Conservation (phyloP, 805 yeast species). For the Cyberlindnera galapagoensis region DNA sequence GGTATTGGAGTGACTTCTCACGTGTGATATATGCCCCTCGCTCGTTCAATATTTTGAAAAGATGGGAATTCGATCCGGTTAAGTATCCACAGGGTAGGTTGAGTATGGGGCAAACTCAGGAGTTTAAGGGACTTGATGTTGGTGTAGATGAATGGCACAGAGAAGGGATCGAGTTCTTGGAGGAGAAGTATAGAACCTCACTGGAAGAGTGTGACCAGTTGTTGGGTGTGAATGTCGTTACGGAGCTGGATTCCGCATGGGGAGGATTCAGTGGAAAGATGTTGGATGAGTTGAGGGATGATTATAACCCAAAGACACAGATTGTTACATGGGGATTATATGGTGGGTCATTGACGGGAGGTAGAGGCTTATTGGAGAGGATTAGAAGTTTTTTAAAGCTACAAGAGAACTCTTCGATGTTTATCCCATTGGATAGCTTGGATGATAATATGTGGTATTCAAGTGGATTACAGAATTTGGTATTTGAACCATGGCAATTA, state of each 20-base stretch:
- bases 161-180: conserved; percentile 45
- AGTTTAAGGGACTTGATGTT: conserved; percentile 40
- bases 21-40: conserved; percentile 60
- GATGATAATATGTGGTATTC: conserved; percentile 34
- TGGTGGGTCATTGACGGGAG: conserved; percentile 18
- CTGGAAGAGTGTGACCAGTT: conserved; percentile 74
- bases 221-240: conserved; percentile 61
- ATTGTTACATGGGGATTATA: conserved; percentile 43
- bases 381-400: conserved; percentile 41
- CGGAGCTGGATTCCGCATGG: conserved; percentile 80
- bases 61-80: conserved; percentile 52
- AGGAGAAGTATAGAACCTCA: conserved; percentile 48
- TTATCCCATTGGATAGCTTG: conserved; percentile 44
- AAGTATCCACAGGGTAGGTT: conserved; percentile 23
- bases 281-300: conserved; percentile 58
- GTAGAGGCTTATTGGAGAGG: conserved; percentile 29
- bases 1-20: conserved; percentile 78
- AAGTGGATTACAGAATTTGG: conserved; percentile 30
- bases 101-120: conserved; percentile 24
- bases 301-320: conserved; percentile 47
- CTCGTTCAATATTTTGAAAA: conserved; percentile 43
- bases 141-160: conserved; percentile 58
- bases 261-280: conserved; percentile 60
- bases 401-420: conserved; percentile 42
- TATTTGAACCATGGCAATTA: conserved; percentile 39